phyloP scores from a whole-genome alignment of 495 filamentous ascomycete genomes.

The Penicillium macrosclerotiorum region DNA sequence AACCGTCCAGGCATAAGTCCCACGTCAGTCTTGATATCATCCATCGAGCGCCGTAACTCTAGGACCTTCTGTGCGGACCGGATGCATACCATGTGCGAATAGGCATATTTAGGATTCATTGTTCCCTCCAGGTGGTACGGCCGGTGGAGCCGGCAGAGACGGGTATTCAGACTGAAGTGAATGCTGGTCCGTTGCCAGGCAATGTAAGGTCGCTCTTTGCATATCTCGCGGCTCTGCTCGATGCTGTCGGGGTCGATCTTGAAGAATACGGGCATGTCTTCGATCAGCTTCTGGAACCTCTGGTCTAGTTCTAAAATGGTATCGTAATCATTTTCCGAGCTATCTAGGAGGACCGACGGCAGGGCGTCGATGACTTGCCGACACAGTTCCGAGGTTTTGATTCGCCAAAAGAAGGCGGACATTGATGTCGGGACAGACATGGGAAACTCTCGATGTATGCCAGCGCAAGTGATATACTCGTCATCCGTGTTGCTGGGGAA shows the following conservation, averaged over 20 bases:
- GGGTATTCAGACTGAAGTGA: slow-evolving; percentile 25
- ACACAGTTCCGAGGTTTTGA: slow-evolving; percentile 23
- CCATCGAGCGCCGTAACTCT: slow-evolving; percentile 26
- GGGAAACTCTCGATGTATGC: slow-evolving; percentile 9
- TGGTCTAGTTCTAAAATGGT: slow-evolving; percentile 23
- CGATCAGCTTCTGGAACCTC: slow-evolving; percentile 17
- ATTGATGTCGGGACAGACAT: slow-evolving; percentile 20
- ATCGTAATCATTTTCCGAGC: slow-evolving; percentile 20
- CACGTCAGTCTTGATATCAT: slow-evolving; percentile 14
- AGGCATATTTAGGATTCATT: slow-evolving; percentile 26
- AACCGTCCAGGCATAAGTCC: slow-evolving; percentile 17
- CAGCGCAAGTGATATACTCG: slow-evolving; percentile 16
- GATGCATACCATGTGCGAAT: slow-evolving; percentile 26
- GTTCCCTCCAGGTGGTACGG: slow-evolving; percentile 26
- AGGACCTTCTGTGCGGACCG: slow-evolving; percentile 27
- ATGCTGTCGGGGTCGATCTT: slow-evolving; percentile 20
- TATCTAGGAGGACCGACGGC: slow-evolving; percentile 19
- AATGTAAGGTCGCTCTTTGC: slow-evolving; percentile 24
- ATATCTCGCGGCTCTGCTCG: slow-evolving; percentile 17
- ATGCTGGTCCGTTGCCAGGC: slow-evolving; percentile 19
- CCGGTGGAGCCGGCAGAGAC: slow-evolving; percentile 31
- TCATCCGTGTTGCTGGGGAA: slow-evolving; percentile 30
- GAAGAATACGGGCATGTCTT: slow-evolving; percentile 21
- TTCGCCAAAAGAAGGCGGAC: slow-evolving; percentile 22
- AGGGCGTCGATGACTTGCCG: slow-evolving; percentile 30